Conservation (phyloP, 2,329 filamentous ascomycete genomes). For the Curvularia spicifera region DNA sequence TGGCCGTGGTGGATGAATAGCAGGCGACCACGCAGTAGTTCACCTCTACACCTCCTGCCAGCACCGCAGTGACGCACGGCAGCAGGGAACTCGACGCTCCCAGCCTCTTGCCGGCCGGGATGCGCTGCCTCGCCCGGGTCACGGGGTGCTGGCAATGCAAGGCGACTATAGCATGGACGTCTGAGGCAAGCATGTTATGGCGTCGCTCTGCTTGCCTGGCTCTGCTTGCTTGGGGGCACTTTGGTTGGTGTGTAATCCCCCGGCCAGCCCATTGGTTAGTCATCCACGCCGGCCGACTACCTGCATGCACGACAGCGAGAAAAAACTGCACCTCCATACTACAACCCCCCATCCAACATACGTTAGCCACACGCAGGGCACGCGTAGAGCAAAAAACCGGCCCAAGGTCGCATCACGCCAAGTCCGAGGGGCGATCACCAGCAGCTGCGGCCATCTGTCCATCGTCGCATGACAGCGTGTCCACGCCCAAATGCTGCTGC, state of each 20-base stretch:
- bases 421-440: slow-evolving; percentile 13
- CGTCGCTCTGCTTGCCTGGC: too few species aligned
- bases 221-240: too few species aligned
- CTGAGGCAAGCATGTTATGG: too few species aligned
- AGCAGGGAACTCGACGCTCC: not conserved
- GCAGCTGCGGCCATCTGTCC: not conserved
- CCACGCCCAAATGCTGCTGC: not conserved
- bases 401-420: not conserved
- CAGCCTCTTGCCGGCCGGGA: not conserved
- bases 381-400: not conserved
- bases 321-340: not conserved
- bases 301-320: not conserved
- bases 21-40: slow-evolving; percentile 42
- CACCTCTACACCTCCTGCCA: slow-evolving; percentile 53
- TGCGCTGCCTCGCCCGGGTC: not conserved
- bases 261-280: not conserved
- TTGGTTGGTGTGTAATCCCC: not conserved
- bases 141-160: not conserved
- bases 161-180: too few species aligned
- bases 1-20: slow-evolving; percentile 36
- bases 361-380: too few species aligned
- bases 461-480: not conserved
- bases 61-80: slow-evolving; percentile 36
- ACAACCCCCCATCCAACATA: too few species aligned
- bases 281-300: not conserved